A percentile compares a stretch with the other conserved stretches of the same genome.
Conservation (phyloP, 306 rosid species). For the Inga laurina region DNA sequence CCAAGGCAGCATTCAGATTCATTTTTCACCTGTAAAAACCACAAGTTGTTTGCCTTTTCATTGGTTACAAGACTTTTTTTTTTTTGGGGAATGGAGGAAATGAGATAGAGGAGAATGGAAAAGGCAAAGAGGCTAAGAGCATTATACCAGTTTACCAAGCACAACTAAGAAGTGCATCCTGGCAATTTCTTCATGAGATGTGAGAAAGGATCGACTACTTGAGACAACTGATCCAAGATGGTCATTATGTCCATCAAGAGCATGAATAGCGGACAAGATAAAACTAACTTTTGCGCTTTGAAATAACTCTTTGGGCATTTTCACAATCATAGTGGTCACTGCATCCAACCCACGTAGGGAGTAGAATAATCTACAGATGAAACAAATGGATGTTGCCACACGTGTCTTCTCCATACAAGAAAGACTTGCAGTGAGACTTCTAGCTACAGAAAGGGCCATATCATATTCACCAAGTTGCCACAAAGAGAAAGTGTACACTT, state of each 20-base stretch:
- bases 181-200: slow-evolving; percentile 66
- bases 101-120: slow-evolving; percentile 1
- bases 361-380: slow-evolving; percentile 74
- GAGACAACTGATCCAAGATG: slow-evolving; percentile 64
- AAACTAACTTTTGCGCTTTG: slow-evolving; percentile 73
- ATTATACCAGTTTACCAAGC: slow-evolving; percentile 80
- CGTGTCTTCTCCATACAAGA: slow-evolving; percentile 57
- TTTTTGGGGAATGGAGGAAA: neutral
- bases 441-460: slow-evolving; percentile 62
- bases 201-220: slow-evolving; percentile 54
- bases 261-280: slow-evolving; percentile 76
- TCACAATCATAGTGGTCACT: slow-evolving; percentile 54
- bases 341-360: slow-evolving; percentile 69
- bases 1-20: slow-evolving; percentile 58
- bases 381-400: slow-evolving; percentile 58
- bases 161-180: slow-evolving; percentile 78
- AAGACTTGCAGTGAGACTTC: slow-evolving; percentile 56
- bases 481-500: slow-evolving; percentile 74
- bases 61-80: neutral
- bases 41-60: neutral
- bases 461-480: slow-evolving; percentile 80
- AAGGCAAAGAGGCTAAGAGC: slow-evolving; percentile 27
- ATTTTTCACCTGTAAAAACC: slow-evolving; percentile 62
- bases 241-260: slow-evolving; percentile 61
- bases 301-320: slow-evolving; percentile 78